phyloP scores from a whole-genome alignment of 148 eudicot genomes.

The Heliosperma pusillum region DNA sequence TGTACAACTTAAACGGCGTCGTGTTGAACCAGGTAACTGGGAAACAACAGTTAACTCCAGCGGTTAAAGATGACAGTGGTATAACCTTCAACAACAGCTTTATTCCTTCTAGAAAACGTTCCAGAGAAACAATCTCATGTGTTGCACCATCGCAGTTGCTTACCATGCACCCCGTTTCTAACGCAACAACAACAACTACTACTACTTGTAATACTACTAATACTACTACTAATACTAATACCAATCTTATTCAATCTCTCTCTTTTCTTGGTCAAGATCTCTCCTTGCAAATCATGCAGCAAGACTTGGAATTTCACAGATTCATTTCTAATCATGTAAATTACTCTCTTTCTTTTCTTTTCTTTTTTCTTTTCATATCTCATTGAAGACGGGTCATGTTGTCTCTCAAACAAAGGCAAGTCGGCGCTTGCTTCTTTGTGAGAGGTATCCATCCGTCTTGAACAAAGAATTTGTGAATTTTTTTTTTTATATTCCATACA shows the following conservation, averaged over 20 bases:
- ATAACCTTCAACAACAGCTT: constrained; percentile 38
- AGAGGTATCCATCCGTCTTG: no score
- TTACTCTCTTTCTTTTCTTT: not conserved
- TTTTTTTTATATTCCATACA: no score
- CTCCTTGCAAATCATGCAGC: constrained; percentile 55
- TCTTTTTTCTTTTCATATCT: no score
- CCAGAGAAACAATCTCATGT: constrained; percentile 30
- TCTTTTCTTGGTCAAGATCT: constrained; percentile 66
- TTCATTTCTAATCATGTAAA: constrained; percentile 63
- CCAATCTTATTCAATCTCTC: not conserved
- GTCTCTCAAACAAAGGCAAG: no score
- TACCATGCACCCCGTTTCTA: not conserved
- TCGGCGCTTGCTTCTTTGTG: no score
- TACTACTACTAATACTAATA: not conserved
- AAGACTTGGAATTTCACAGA: constrained; percentile 60
- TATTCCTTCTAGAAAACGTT: constrained; percentile 46
- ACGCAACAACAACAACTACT: not conserved
- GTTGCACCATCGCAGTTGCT: not conserved
- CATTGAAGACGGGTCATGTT: no score
- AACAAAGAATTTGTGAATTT: no score
- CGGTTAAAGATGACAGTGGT: constrained; percentile 60
- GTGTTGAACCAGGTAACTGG: constrained; percentile 2
- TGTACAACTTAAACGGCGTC: constrained; percentile 22
- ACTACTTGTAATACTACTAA: not conserved
- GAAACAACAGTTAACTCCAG: constrained; percentile 3